Percentiles rank a stretch among this genome's conserved stretches.
Conservation (phyloP, 2,329 filamentous ascomycete species). For the Leptographium radiaticola region DNA sequence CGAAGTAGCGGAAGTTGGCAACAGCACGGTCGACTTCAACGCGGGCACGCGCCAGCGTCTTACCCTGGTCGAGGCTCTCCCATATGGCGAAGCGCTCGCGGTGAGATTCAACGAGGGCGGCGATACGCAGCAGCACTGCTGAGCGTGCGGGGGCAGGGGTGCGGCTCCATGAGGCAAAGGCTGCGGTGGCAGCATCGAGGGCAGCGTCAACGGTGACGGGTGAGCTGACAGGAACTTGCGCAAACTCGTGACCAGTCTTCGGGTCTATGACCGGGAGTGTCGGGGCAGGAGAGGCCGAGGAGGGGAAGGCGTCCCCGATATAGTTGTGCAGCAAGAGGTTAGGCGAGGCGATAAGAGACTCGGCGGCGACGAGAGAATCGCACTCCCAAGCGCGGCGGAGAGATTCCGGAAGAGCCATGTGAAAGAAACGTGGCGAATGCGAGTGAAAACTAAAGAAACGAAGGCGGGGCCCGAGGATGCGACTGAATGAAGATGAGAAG, state of each 20-base stretch:
- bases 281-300: too few relatives aligned
- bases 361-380: not conserved
- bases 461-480: too few relatives aligned
- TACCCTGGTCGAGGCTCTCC: slow-evolving; percentile 4
- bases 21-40: slow-evolving; percentile 1
- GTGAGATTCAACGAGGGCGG: not conserved
- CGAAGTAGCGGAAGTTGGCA: not conserved
- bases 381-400: not conserved
- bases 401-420: not conserved
- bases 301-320: not conserved
- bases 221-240: not conserved
- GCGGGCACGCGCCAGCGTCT: slow-evolving; percentile 8
- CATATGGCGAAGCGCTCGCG: slow-evolving; percentile 2
- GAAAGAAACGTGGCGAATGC: too few relatives aligned
- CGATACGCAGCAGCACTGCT: not conserved
- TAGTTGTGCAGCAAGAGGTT: not conserved
- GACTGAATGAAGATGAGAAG: too few relatives aligned
- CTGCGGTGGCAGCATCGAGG: not conserved
- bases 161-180: not conserved
- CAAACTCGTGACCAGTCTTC: slow-evolving; percentile 1
- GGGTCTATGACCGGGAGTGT: not conserved
- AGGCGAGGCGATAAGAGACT: not conserved
- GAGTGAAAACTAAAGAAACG: too few relatives aligned
- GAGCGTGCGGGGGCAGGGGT: not conserved
- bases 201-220: not conserved